phyloP scores from a whole-genome alignment of 2,329 filamentous ascomycete genomes.

The Penicillium sp. region DNA sequence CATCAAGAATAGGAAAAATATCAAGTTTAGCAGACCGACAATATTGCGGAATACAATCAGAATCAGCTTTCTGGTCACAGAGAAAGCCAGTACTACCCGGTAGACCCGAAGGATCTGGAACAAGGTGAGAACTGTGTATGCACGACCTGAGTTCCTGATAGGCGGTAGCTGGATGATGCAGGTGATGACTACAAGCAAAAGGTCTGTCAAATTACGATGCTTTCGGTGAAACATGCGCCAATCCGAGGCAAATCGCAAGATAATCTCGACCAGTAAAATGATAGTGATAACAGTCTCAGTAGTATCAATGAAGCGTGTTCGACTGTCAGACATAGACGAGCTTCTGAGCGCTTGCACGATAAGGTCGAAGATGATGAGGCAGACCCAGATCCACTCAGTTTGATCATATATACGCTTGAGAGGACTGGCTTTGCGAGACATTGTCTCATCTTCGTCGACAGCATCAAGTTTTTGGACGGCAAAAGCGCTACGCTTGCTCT shows the following conservation, averaged over 20 bases:
- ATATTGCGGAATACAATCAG: slow-evolving; percentile 84
- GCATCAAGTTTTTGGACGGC: slow-evolving; percentile 65
- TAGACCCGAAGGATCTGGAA: slow-evolving; percentile 94
- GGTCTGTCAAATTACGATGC: slow-evolving; percentile 74
- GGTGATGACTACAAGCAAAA: slow-evolving; percentile 76
- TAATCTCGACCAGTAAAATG: slow-evolving; percentile 76
- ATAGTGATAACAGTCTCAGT: slow-evolving; percentile 76
- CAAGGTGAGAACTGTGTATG: slow-evolving; percentile 83
- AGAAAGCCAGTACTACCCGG: slow-evolving; percentile 83
- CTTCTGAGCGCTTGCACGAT: slow-evolving; percentile 75
- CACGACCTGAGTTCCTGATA: slow-evolving; percentile 67
- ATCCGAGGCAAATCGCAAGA: slow-evolving; percentile 72
- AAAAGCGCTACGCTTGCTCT: slow-evolving; percentile 91
- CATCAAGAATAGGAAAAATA: slow-evolving; percentile 93
- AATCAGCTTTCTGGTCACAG: slow-evolving; percentile 83
- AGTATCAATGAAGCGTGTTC: slow-evolving; percentile 64
- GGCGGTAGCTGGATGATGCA: slow-evolving; percentile 80
- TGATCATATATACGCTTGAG: slow-evolving; percentile 73
- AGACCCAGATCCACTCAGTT: slow-evolving; percentile 73
- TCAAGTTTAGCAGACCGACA: slow-evolving; percentile 86
- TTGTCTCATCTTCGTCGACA: slow-evolving; percentile 41
- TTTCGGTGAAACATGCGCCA: slow-evolving; percentile 77
- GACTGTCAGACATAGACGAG: slow-evolving; percentile 65
- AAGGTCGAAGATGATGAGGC: slow-evolving; percentile 77
- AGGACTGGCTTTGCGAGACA: slow-evolving; percentile 35